Base-by-base conservation (phyloP, 768 basidiomycete species). In the Xerocomellus chrysenteron region DNA sequence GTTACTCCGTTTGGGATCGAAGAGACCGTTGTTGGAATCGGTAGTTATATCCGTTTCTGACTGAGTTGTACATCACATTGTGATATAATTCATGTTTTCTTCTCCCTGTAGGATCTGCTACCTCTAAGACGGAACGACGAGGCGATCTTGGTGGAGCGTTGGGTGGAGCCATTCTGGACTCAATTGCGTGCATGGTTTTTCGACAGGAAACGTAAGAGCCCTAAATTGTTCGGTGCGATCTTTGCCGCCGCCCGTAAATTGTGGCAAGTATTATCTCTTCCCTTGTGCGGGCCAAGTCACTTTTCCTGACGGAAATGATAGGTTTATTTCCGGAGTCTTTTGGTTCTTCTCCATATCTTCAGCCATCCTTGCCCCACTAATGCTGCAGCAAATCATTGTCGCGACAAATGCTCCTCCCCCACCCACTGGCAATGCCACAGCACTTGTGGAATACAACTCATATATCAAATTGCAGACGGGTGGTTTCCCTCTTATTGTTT, bases 301-400 rank as follows among this genome's bases (percentile, higher is more conserved):
- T 24, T 53, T 48, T 42, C 19, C 42, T 54, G 33, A 41, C 48
- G 13, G 44, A 24, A 37, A 45, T 21, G 16, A 51, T 50, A 70
- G 68, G 64, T 28, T 66, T 13, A 54, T 64, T 33, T 70, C 68
- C 14, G 68, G 54, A 13, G 13, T 70, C n/a, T 55, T 70, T n/a
- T 70, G 69, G 69, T 58, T 70, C 53, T 33, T 70, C 5, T 70
- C 68, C 19, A 32, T 68, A n/a, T 45, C 47, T 47, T 60, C 66
- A 12, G 40, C 47, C 30, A 55, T 70, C 39, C 46, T 70, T 36
- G 50, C 68, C 13, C 68, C 68, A 19, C 26, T 70, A 2, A 33
- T 70, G n/a, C 39, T 70, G 3, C 68, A 70, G 48, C 68, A 70
- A 51, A 60, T 70, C 50, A 68, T 67, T 17, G 59, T 70, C n/a